Evolutionary conservation across 768 basidiomycete species (phyloP).

Genomic region (Nidularia pulvinata): DNA sequence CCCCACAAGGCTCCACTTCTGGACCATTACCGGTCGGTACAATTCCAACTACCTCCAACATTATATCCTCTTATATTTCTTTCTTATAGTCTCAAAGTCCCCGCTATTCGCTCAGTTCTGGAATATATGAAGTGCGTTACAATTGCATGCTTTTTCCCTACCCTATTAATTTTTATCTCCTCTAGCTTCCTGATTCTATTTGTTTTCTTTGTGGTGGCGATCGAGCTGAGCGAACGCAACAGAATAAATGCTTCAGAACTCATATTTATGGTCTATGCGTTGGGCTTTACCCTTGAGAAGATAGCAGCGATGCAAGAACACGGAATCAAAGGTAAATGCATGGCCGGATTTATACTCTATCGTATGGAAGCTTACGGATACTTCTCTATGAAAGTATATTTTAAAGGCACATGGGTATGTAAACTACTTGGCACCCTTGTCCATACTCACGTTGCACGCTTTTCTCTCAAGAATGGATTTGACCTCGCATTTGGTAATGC

Average conservation of each 20-base stretch:
- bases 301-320: constrained; percentile 96
- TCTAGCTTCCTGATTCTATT: constrained; percentile 79
- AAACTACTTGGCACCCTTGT: too few relatives aligned
- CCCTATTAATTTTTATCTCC: neutral
- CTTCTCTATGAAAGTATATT: constrained; percentile 55
- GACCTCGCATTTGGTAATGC: constrained; percentile 81
- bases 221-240: constrained; percentile 69
- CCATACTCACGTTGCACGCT: neutral
- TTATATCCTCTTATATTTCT: too few relatives aligned
- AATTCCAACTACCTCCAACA: constrained; percentile 49
- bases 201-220: constrained; percentile 74
- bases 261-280: constrained; percentile 75
- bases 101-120: constrained; percentile 85
- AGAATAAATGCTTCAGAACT: constrained; percentile 66
- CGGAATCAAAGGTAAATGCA: constrained; percentile 90
- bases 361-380: constrained; percentile 1
- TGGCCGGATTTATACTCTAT: neutral
- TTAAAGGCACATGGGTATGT: constrained; percentile 85
- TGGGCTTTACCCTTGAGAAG: constrained; percentile 91
- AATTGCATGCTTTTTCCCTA: neutral
- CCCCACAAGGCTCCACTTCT: constrained; percentile 92
- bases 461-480: constrained; percentile 73
- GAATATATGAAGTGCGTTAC: constrained; percentile 79
- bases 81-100: constrained; percentile 78
- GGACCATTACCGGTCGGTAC: constrained; percentile 86